Base-by-base conservation (phyloP, 495 filamentous ascomycete species). In the Sporormia fimetaria region DNA sequence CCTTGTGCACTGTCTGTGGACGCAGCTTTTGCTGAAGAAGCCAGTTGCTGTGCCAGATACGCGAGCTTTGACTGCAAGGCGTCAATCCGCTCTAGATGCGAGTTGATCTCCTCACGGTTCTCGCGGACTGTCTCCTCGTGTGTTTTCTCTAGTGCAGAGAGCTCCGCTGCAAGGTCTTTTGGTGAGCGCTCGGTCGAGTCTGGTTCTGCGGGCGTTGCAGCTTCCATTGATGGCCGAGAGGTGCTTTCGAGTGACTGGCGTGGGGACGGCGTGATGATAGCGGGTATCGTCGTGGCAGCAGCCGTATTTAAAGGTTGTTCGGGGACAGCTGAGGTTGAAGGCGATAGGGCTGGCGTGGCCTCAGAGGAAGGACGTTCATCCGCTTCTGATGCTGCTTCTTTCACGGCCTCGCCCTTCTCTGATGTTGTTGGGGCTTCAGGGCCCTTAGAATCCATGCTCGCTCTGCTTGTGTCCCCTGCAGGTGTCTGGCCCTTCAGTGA, bases 11-110 rank as follows among this genome's bases (percentile, higher is more conserved):
- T 73, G 4, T 87, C 79, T 0, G 78, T 67, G 21, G 84, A 81
- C 1, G 80, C 74, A 47, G 87, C 80, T 38, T 76, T 79, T 2
- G 87, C 78, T 21, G 37, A 43, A 14, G 47, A 34, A 2, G 87
- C 78, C 2, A 51, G 31, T 20, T 49, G 37, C 16, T 51, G 51
- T 6, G 51, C 42, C 3, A 96, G 69, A 56, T 88, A 94, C 40
- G 83, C 76, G 18, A 98, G 67, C 55, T 95, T 95, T 5, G 83
- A 75, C 57, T 94, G 82, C 7, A 98, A 66, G 14, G 92, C 82
- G 62, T 96, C 90, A 26, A 96, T 93, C 2, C 83, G 77, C 61
- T 95, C 90, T 9, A 87, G 73, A 42, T 92, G 87, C 8, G 64
- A 69, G 49, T 90, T 75, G 12, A 80, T 69, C 56, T 94, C 87